Base-by-base conservation (phyloP, 495 filamentous ascomycete species). In the Lasiosphaeria hispida region DNA sequence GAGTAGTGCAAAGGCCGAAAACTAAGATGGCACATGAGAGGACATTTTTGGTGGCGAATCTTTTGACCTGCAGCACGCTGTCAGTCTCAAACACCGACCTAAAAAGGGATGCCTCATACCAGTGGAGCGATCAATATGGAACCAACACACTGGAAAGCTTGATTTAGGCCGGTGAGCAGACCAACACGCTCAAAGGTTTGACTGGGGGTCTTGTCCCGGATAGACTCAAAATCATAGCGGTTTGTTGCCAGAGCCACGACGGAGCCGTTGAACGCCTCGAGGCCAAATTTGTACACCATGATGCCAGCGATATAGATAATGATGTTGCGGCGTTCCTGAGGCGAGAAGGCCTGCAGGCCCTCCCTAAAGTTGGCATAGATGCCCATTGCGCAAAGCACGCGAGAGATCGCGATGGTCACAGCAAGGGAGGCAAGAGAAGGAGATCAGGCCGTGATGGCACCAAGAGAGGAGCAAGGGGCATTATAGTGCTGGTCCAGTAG, bases 191-290 rank as follows among this genome's bases (percentile, higher is more conserved):
- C 67, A 43, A 78, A 77, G 3, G 74, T 74, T 57, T 70, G 72
- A 38, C 69, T 58, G 1, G 68, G 60, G 3, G 63, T 69, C 0
- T 57, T 48, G 54, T 47, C 56, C 8, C 37, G 37, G 11, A 58
- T 57, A 13, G 72, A 61, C 39, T 74, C 72, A 55, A 70, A 72
- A 59, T 74, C 73, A 56, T 77, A 79, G n/a, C 75, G 68, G 53
- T 77, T 77, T 2, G 69, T 76, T 5, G 76, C 74, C 4, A 79
- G 67, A 2, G 74, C 68, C 30, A 74, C 63, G 15, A 79, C 68
- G 23, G 74, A 73, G 4, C 72, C 73, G 60, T 76, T 78, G 64
- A 77, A 79, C 7, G 72, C 74, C 49, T 78, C 75, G 4, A 79
- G 63, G 1, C 75, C 75, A 30, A 78, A 72, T 55, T 79, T 77